Evolutionary conservation across 495 filamentous ascomycete genomes (phyloP).

Genomic region (Xylaria palmicola): DNA sequence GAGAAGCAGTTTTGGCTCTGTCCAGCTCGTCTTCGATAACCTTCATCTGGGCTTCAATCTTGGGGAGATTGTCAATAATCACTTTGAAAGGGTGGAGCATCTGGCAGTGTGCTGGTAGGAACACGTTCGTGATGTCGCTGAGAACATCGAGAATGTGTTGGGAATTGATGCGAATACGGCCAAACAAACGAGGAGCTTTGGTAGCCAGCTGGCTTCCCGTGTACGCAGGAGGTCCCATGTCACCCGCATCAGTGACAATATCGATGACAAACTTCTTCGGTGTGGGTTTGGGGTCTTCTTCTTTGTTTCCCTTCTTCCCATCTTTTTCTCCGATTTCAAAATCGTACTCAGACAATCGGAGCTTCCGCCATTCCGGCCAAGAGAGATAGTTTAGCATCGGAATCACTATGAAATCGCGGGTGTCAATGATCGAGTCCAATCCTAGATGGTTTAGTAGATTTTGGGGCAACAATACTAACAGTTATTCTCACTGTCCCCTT

Average conservation of each 20-base stretch:
- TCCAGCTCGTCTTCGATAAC: background rate
- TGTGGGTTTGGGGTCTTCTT: background rate
- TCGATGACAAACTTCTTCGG: background rate
- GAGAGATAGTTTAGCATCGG: conserved; percentile 5
- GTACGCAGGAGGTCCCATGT: conserved; percentile 1
- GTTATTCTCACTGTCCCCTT: background rate
- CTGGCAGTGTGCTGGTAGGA: conserved; percentile 3
- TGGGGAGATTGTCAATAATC: conserved; percentile 1
- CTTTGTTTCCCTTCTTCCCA: background rate
- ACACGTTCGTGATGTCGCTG: background rate
- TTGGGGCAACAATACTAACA: background rate
- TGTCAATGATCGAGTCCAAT: background rate
- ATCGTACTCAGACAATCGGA: background rate
- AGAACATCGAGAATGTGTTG: conserved; percentile 8
- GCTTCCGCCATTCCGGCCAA: conserved; percentile 11
- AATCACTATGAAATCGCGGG: background rate
- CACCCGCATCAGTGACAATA: conserved; percentile 3
- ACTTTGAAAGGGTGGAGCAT: conserved; percentile 11
- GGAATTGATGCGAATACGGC: conserved; percentile 15
- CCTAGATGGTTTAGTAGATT: too few species aligned
- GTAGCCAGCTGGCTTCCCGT: background rate
- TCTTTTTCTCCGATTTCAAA: background rate
- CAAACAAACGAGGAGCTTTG: background rate
- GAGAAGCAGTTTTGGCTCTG: background rate
- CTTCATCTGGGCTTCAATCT: background rate